Evolutionary conservation across 2,329 filamentous ascomycete genomes (phyloP).

Genomic region (Fusarium virguliforme): DNA sequence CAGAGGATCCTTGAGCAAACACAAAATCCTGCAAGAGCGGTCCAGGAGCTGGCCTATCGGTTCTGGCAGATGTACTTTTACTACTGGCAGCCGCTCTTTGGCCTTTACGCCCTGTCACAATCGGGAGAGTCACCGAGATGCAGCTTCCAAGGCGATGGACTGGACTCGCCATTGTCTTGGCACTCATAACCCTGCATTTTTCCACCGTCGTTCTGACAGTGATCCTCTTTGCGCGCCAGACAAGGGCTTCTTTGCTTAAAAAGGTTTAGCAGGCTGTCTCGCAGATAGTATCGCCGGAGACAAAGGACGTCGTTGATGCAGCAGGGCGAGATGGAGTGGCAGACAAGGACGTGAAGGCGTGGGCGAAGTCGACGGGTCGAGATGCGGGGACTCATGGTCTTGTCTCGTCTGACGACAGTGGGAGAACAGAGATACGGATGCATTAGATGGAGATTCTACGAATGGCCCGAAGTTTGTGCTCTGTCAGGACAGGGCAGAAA

Average conservation of each 20-base stretch:
- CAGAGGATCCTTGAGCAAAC: slow-evolving; percentile 28
- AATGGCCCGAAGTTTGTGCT: too few species aligned
- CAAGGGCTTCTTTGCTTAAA: slow-evolving; percentile 14
- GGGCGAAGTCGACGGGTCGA: not conserved
- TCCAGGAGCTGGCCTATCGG: slow-evolving; percentile 15
- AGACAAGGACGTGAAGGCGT: slow-evolving; percentile 25
- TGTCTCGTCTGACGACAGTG: not conserved
- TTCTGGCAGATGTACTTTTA: slow-evolving; percentile 32
- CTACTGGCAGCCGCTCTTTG: slow-evolving; percentile 17
- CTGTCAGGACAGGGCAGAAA: not conserved
- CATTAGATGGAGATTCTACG: not conserved
- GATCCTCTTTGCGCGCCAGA: slow-evolving; percentile 14
- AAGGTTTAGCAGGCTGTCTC: slow-evolving; percentile 33
- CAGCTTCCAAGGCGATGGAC: slow-evolving; percentile 22
- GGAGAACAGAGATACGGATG: not conserved
- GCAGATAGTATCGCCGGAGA: slow-evolving; percentile 27
- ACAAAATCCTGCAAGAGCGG: slow-evolving; percentile 18
- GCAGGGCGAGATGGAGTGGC: not conserved
- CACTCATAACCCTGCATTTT: slow-evolving; percentile 9
- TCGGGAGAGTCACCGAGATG: not conserved
- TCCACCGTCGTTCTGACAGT: not conserved
- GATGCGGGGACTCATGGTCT: not conserved
- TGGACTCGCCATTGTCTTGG: not conserved
- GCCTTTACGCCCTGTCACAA: not conserved
- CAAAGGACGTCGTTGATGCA: slow-evolving; percentile 23